Conservation (phyloP, 805 yeast species). For the Danielozyma ontarioensis region DNA sequence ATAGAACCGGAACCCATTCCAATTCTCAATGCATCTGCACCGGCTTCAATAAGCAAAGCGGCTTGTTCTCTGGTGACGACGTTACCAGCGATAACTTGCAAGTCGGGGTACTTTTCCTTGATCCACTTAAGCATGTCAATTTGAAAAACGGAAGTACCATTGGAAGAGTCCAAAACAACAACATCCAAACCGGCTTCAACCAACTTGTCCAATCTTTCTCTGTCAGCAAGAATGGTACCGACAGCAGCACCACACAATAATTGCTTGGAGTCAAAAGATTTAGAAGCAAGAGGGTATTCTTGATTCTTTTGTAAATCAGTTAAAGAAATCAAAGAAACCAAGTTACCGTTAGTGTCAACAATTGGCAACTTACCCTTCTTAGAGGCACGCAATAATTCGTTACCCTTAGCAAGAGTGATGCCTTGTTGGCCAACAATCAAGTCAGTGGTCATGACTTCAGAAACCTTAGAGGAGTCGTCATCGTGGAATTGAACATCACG, state of each 20-base stretch:
- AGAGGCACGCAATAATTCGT: slow-evolving; percentile 81
- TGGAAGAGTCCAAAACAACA: slow-evolving; percentile 91
- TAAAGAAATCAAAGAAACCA: slow-evolving; percentile 86
- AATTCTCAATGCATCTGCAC: slow-evolving; percentile 96
- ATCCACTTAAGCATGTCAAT: slow-evolving; percentile 89
- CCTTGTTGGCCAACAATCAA: slow-evolving; percentile 81
- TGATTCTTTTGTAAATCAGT: slow-evolving; percentile 96
- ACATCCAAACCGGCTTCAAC: slow-evolving; percentile 97
- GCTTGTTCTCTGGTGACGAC: slow-evolving; percentile 99
- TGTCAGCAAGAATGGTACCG: slow-evolving; percentile 90
- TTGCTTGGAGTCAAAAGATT: slow-evolving; percentile 89
- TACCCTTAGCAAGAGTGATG: slow-evolving; percentile 78
- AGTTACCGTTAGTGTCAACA: slow-evolving; percentile 68
- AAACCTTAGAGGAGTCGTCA: slow-evolving; percentile 53
- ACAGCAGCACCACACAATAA: slow-evolving; percentile 97
- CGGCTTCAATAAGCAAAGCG: slow-evolving; percentile 84
- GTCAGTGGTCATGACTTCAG: slow-evolving; percentile 87
- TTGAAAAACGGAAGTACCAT: slow-evolving; percentile 96
- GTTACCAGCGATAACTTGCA: slow-evolving; percentile 94
- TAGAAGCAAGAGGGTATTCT: slow-evolving; percentile 90
- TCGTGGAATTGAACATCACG: slow-evolving; percentile 97
- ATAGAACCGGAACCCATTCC: slow-evolving; percentile 99
- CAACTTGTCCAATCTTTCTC: slow-evolving; percentile 72
- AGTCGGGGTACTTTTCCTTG: slow-evolving; percentile 69
- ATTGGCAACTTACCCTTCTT: slow-evolving; percentile 98